These are phyloP conservation scores for Leucosporidium yakuticum DNA, from an alignment of 768 basidiomycete genomes.

Conservation along the genomic window DNA sequence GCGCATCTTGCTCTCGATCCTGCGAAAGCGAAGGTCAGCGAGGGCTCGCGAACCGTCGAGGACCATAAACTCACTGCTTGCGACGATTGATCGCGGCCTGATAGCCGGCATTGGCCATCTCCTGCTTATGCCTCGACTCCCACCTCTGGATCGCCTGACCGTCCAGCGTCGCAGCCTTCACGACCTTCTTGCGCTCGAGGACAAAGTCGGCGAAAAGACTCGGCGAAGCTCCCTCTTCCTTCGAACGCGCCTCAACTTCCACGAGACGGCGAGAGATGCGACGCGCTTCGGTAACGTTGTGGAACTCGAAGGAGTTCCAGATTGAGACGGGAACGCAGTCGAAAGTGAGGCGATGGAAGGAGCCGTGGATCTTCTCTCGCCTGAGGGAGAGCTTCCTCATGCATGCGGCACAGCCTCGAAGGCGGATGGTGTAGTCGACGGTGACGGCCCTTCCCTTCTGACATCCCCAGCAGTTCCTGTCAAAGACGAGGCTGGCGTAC, in stretches of 20 bases:
- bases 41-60: neutral
- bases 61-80: neutral
- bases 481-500: neutral
- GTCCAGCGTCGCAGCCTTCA: neutral
- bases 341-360: neutral
- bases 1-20: slow-evolving; percentile 15
- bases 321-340: neutral
- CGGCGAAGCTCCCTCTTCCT: neutral
- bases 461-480: slow-evolving; percentile 1
- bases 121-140: neutral
- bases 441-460: neutral
- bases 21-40: neutral
- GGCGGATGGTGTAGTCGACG: slow-evolving; percentile 6
- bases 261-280: slow-evolving; percentile 1
- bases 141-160: neutral
- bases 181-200: neutral
- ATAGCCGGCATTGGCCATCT: neutral
- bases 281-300: neutral
- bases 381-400: neutral
- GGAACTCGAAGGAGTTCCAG: neutral
- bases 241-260: neutral
- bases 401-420: slow-evolving; percentile 13
- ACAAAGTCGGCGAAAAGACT: slow-evolving; percentile 1
- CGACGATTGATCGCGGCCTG: neutral
- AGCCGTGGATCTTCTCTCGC: neutral